Conservation (phyloP, 164 flowering plant genomes). For the Vitis vinifera region ASM3070453v1 NC_081818.1:9282001-9282500, state of each 20-base stretch:
- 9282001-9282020: no score
- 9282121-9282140: not conserved
- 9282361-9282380: not conserved
- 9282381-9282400: not conserved
- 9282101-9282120: not conserved
- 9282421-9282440: not conserved
- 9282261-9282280: not conserved
- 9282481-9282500: not conserved
- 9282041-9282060: not conserved
- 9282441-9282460: not conserved
- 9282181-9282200: no score
- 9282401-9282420: not conserved
- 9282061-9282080: not conserved
- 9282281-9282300: not conserved
- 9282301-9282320: not conserved
- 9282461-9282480: not conserved
- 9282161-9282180: not conserved
- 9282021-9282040: not conserved
- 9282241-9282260: not conserved
- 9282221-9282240: not conserved
- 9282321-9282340: not conserved
- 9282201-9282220: not conserved
- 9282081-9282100: not conserved
- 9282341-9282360: not conserved
- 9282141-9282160: not conserved